phyloP scores from a whole-genome alignment of 1,284 basidiomycete species.

The Bondarzewia mesenterica region DNA sequence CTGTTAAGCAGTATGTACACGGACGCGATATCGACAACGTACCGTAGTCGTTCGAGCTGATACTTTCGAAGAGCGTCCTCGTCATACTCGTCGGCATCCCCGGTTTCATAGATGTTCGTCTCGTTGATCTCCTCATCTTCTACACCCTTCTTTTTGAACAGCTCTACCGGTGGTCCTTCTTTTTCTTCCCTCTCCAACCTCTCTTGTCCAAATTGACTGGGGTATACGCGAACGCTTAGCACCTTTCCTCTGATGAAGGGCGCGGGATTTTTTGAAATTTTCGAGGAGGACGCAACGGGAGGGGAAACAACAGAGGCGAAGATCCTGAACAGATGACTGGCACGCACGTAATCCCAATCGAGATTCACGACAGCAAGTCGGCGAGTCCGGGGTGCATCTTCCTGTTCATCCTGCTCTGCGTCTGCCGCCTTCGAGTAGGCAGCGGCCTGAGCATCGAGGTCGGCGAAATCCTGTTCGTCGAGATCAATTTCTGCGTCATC shows the following conservation, averaged over 20 bases:
- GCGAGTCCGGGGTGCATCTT: conserved; percentile 40
- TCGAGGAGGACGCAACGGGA: conserved; percentile 30
- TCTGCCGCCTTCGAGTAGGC: conserved; percentile 45
- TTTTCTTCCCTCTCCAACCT: conserved; percentile 82
- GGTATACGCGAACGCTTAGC: conserved; percentile 78
- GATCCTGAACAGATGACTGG: conserved; percentile 87
- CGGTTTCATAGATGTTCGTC: conserved; percentile 58
- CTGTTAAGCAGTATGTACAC: neutral
- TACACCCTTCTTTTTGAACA: conserved; percentile 55
- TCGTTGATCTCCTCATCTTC: conserved; percentile 54
- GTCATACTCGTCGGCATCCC: conserved; percentile 70
- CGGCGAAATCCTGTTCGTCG: conserved; percentile 65
- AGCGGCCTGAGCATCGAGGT: conserved; percentile 68
- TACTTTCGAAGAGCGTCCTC: conserved; percentile 88
- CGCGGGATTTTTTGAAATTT: conserved; percentile 10
- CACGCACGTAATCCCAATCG: conserved; percentile 97
- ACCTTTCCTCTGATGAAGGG: conserved; percentile 51
- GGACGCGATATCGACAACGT: conserved; percentile 22
- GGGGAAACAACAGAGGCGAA: conserved; percentile 82
- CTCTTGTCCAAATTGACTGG: conserved; percentile 89
- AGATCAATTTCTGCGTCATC: conserved; percentile 66
- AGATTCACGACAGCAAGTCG: conserved; percentile 92
- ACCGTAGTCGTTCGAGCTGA: conserved; percentile 90
- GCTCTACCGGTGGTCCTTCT: conserved; percentile 84
- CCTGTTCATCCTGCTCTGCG: conserved; percentile 24